Base-by-base conservation (phyloP, 106 monocot species). In the Hemerocallis citrina region DNA sequence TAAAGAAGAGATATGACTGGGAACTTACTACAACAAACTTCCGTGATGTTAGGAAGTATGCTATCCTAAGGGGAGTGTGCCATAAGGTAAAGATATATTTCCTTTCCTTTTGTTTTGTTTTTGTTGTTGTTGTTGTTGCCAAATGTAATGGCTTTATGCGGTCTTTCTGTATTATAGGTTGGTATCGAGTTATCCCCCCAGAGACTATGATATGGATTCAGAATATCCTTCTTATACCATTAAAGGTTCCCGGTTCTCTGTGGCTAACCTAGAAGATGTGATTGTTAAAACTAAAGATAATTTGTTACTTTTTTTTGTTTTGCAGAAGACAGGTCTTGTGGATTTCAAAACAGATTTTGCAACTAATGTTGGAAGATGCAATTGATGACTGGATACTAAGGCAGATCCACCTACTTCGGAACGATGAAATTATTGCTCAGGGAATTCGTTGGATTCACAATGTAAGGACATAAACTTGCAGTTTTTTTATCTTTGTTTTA, bases 321-420 rank as follows among this genome's bases (percentile, higher is more conserved):
- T 70, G 68, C 84, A 98, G 98, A 68, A 79, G 88, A 59, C 98
- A 98, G 60, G 98, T 92, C 9, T 81, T 88, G 55, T 98, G 98
- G 98, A 98, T 98, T 61, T 98, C 98, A 71, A 98, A 98, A 69
- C 98, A 98, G 52, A 85, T 98, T 68, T 77, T 98, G 67, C 98
- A 98, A 64, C 64, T 98, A 62, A 81, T 98, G 69, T 92, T 98
- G 98, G 92, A 92, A 72, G 92, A 98, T 82, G 92, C 92, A 34
- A 88, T 98, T 57, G 92, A 98, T 82, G 98, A 98, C 61, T 98
- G 88, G 92, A 80, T 98, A 64, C 30, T 88, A 41, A 81, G 92
- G 52, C 88, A 92, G 55, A 92, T 98, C 20, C 71, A 80, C 85
- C 78, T 38, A 65, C 92, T 98, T 25, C 76, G 98, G 22, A 85